These are phyloP conservation scores for Pythium folliculosum DNA, from an alignment of 352 stramenopile genomes.

Conservation along the genomic window DNA sequence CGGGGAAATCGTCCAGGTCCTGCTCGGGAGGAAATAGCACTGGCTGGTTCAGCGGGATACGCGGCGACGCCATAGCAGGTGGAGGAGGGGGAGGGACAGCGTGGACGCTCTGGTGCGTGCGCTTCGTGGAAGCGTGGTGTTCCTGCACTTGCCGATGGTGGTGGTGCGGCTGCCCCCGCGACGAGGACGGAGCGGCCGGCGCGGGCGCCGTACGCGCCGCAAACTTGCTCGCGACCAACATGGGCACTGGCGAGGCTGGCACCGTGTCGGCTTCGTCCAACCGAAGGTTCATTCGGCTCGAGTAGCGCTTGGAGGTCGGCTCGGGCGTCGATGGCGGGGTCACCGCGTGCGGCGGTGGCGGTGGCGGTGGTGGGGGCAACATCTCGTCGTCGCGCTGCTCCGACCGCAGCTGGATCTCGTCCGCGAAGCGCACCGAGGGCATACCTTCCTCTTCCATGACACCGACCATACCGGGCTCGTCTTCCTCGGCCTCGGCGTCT, in stretches of 20 bases:
- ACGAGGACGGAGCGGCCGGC: background rate
- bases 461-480: background rate
- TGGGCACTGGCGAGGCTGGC: background rate
- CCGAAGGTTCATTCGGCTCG: constrained; percentile 2
- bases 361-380: constrained; percentile 10
- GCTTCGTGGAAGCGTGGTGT: background rate
- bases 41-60: background rate
- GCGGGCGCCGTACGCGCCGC: background rate
- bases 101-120: background rate
- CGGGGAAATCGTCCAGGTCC: constrained; percentile 12
- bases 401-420: constrained; percentile 32
- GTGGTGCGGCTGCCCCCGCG: background rate
- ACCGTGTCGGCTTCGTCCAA: background rate
- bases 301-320: background rate
- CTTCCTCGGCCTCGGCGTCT: constrained; percentile 1
- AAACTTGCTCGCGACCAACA: background rate
- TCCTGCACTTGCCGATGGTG: background rate
- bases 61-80: background rate
- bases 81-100: background rate
- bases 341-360: constrained; percentile 2
- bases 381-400: constrained; percentile 1
- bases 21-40: constrained; percentile 5
- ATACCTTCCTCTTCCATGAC: constrained; percentile 22
- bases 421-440: constrained; percentile 20
- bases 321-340: constrained; percentile 7